Evolutionary conservation across 208 protist species (phyloP).

Genomic region (Giardia muris): DNA sequence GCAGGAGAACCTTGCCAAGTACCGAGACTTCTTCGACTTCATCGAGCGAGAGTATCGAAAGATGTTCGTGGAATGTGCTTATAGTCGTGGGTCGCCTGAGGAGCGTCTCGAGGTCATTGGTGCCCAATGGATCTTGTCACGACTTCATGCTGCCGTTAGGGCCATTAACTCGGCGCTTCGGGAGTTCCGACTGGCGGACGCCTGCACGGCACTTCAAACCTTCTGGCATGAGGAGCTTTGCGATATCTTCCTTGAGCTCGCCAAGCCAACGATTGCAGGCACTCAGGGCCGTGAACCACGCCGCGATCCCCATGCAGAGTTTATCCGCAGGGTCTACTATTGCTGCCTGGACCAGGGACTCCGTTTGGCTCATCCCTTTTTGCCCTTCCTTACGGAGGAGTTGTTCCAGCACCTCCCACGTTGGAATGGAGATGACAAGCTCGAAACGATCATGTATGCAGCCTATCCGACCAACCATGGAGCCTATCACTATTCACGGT

Average conservation of each 20-base stretch:
- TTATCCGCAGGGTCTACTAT: not conserved
- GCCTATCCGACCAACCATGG: not conserved
- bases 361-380: slow-evolving; percentile 85
- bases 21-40: not conserved
- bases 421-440: not conserved
- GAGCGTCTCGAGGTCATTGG: not conserved
- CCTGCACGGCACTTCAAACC: slow-evolving; percentile 67
- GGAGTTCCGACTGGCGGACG: slow-evolving; percentile 67
- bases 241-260: slow-evolving; percentile 67
- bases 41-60: not conserved
- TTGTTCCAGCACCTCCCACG: slow-evolving; percentile 77
- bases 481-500: not conserved
- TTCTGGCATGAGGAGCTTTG: slow-evolving; percentile 93
- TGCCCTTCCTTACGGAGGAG: slow-evolving; percentile 97
- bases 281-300: not conserved
- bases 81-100: not conserved
- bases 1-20: not conserved
- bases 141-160: slow-evolving; percentile 52
- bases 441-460: slow-evolving; percentile 25
- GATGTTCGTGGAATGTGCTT: not conserved
- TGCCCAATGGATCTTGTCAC: not conserved
- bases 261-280: slow-evolving; percentile 32
- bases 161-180: slow-evolving; percentile 54
- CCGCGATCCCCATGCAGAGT: not conserved
- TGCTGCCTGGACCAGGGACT: slow-evolving; percentile 13